These are phyloP conservation scores for Bipolaris bicolor DNA, from an alignment of 2,329 filamentous ascomycete species.

Conservation along the genomic window DNA sequence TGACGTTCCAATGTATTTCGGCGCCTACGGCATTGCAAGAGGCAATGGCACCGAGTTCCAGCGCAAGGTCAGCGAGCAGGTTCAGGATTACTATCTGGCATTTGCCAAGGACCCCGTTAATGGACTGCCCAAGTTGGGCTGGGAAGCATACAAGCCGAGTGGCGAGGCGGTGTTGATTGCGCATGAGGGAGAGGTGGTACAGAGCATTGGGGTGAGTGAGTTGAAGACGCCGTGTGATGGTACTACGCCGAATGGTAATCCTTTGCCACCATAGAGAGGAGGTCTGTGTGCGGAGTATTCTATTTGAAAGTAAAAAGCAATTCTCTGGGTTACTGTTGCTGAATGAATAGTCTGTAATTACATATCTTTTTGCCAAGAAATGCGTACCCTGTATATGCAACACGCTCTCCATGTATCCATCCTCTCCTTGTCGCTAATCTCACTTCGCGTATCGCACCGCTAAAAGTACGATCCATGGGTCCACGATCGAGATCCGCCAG, in stretches of 20 bases:
- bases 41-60: conserved; percentile 40
- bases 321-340: too few relatives aligned
- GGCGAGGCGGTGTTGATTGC: conserved; percentile 35
- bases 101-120: conserved; percentile 44
- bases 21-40: conserved; percentile 38
- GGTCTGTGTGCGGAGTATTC: not conserved
- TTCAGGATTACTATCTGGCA: conserved; percentile 48
- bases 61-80: conserved; percentile 38
- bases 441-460: not conserved
- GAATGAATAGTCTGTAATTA: not conserved
- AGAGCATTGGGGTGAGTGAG: conserved; percentile 25
- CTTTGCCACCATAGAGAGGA: conserved; percentile 7
- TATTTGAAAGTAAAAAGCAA: not conserved
- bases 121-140: conserved; percentile 40
- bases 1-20: conserved; percentile 47
- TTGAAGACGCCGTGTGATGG: conserved; percentile 30
- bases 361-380: not conserved
- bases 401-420: not conserved
- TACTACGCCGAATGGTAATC: conserved; percentile 8
- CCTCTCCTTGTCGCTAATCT: not conserved
- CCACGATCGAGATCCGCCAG: not conserved
- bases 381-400: too few relatives aligned
- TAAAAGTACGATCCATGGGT: not conserved
- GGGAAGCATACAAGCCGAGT: conserved; percentile 38
- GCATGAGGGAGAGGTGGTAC: conserved; percentile 19